Conservation (phyloP, 2,329 filamentous ascomycete genomes). For the Calonectria pteridis region DNA sequence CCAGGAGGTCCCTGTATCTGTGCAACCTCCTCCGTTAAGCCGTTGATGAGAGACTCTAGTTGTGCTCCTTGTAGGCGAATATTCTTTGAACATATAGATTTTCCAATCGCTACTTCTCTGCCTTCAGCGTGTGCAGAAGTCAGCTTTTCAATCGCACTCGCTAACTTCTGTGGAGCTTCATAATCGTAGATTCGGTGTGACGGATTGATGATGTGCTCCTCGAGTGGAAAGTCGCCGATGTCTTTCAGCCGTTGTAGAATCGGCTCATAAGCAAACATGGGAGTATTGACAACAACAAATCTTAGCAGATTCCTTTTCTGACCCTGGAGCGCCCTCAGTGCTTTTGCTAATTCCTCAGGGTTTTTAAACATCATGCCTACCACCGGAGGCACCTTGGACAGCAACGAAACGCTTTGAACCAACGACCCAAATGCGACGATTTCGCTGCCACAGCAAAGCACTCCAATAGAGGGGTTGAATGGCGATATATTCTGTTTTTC, state of each 20-base stretch:
- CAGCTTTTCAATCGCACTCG: not conserved
- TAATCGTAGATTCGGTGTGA: slow-evolving; percentile 23
- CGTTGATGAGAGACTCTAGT: slow-evolving; percentile 65
- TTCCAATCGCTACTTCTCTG: slow-evolving; percentile 20
- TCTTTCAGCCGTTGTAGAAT: slow-evolving; percentile 70
- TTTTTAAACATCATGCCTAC: slow-evolving; percentile 66
- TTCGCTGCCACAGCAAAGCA: slow-evolving; percentile 62
- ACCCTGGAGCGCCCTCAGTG: slow-evolving; percentile 58
- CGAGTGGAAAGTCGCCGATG: slow-evolving; percentile 67
- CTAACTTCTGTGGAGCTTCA: slow-evolving; percentile 18
- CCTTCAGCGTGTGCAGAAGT: not conserved
- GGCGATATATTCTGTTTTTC: slow-evolving; percentile 62
- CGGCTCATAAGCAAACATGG: slow-evolving; percentile 78
- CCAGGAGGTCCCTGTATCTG: slow-evolving; percentile 81
- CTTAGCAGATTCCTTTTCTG: slow-evolving; percentile 40
- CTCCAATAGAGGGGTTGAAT: slow-evolving; percentile 72
- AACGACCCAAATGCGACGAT: slow-evolving; percentile 73
- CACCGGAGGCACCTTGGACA: slow-evolving; percentile 58
- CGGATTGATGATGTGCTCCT: slow-evolving; percentile 61
- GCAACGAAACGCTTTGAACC: slow-evolving; percentile 61
- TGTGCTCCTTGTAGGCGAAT: slow-evolving; percentile 58
- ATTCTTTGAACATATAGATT: slow-evolving; percentile 34
- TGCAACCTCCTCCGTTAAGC: slow-evolving; percentile 66
- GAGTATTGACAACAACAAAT: slow-evolving; percentile 73
- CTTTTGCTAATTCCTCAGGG: slow-evolving; percentile 56